phyloP scores from a whole-genome alignment of 768 basidiomycete species.

The Polyporus arcularius region DNA sequence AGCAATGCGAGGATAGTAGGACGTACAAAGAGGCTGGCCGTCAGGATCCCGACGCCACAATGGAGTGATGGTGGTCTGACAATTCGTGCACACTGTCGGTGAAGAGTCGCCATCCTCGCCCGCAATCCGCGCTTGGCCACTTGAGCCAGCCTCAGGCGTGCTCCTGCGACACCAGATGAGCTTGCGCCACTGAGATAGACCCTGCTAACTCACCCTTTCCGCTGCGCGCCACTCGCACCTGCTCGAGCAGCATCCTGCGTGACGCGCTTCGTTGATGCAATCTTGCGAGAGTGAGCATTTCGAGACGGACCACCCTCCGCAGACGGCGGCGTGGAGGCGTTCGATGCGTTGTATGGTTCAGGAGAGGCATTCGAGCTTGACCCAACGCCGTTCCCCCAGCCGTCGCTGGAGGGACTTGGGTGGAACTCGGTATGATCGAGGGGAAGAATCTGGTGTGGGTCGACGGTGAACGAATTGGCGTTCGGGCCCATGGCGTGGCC shows the following conservation, averaged over 20 bases:
- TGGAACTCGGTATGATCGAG: conserved; percentile 54
- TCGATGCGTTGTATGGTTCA: conserved; percentile 68
- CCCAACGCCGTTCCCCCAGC: conserved; percentile 69
- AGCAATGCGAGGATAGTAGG: background rate
- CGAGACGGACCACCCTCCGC: conserved; percentile 45
- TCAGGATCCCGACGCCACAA: conserved; percentile 92
- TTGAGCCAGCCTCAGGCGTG: conserved; percentile 58
- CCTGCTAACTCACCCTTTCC: conserved; percentile 44
- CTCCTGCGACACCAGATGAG: conserved; percentile 40
- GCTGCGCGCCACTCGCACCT: conserved; percentile 30
- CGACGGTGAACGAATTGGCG: conserved; percentile 63
- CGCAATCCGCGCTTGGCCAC: conserved; percentile 32
- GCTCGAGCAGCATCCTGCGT: conserved; percentile 45
- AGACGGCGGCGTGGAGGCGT: conserved; percentile 74
- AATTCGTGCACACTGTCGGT: conserved; percentile 91
- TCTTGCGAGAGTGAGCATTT: conserved; percentile 51
- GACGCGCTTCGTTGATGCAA: conserved; percentile 63
- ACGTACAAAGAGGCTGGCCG: conserved; percentile 87
- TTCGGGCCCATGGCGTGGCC: conserved; percentile 35
- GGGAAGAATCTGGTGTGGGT: conserved; percentile 86
- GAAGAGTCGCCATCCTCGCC: conserved; percentile 69
- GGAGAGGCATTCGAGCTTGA: conserved; percentile 76
- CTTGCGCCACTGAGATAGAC: background rate
- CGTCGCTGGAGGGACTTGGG: conserved; percentile 80
- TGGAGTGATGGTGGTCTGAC: conserved; percentile 93